phyloP scores from a whole-genome alignment of 352 stramenopile genomes.

The Globisporangium radiosum region DNA sequence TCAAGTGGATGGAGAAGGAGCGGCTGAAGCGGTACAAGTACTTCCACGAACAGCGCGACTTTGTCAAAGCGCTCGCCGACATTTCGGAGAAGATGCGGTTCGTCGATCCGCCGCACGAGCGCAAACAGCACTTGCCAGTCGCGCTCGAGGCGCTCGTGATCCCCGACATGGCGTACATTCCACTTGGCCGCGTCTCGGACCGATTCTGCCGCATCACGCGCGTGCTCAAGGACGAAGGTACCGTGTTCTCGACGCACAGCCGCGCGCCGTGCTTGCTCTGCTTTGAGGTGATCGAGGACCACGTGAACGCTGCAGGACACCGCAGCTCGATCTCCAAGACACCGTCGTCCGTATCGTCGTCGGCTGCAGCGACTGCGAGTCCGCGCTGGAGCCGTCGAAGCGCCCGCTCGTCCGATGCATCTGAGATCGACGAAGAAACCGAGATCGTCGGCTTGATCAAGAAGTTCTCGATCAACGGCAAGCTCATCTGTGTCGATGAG shows the following conservation, averaged over 20 bases:
- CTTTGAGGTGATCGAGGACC: conserved; percentile 78
- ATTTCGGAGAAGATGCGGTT: conserved; percentile 70
- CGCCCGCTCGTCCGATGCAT: conserved; percentile 14
- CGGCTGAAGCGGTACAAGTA: conserved; percentile 75
- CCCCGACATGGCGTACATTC: conserved; percentile 72
- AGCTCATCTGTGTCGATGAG: conserved; percentile 46
- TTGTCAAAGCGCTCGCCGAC: conserved; percentile 56
- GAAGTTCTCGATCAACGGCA: conserved; percentile 57
- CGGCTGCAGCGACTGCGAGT: neutral
- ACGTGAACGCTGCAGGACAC: conserved; percentile 50
- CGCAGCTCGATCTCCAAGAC: conserved; percentile 14
- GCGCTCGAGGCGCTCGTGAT: conserved; percentile 37
- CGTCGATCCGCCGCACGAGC: conserved; percentile 52
- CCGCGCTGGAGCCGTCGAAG: neutral
- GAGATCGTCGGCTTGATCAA: conserved; percentile 43
- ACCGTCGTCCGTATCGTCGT: neutral
- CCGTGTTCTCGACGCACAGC: conserved; percentile 78
- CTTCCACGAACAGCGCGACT: conserved; percentile 74
- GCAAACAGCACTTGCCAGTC: conserved; percentile 53
- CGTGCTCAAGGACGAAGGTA: conserved; percentile 64
- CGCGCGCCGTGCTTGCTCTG: conserved; percentile 64
- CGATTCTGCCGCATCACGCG: conserved; percentile 60
- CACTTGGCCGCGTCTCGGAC: conserved; percentile 62
- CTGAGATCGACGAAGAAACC: conserved; percentile 32
- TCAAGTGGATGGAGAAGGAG: conserved; percentile 77